phyloP scores from a whole-genome alignment of 495 filamentous ascomycete genomes.

The Cercophora scortea region DNA sequence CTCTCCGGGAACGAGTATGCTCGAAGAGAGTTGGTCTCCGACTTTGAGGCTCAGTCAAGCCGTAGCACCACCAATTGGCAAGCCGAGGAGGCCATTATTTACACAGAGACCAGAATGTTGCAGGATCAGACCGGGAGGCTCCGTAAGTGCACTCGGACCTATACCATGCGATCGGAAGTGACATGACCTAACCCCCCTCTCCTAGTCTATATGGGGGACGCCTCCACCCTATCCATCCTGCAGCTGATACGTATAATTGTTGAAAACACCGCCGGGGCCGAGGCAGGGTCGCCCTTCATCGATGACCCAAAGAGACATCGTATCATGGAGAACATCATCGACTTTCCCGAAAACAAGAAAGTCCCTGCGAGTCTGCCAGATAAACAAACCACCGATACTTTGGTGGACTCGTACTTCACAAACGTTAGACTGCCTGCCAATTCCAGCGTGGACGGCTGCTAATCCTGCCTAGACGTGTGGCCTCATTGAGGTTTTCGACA shows the following conservation, averaged over 20 bases:
- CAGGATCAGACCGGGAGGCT: slow-evolving; percentile 49
- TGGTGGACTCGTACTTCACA: slow-evolving; percentile 52
- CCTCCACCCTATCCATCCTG: slow-evolving; percentile 62
- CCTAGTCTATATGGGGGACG: slow-evolving; percentile 63
- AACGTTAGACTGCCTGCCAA: slow-evolving; percentile 36
- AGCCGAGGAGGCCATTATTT: slow-evolving; percentile 52
- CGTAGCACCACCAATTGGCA: slow-evolving; percentile 35
- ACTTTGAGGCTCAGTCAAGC: slow-evolving; percentile 47
- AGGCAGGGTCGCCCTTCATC: slow-evolving; percentile 52
- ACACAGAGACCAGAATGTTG: slow-evolving; percentile 51
- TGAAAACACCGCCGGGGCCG: slow-evolving; percentile 51
- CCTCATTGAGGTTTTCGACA: slow-evolving; percentile 48
- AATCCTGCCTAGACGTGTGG: slow-evolving; percentile 42
- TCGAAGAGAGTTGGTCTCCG: slow-evolving; percentile 17
- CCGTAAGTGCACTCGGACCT: slow-evolving; percentile 31
- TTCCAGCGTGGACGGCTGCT: slow-evolving; percentile 5
- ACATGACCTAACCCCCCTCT: neutral
- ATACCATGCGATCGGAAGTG: no score
- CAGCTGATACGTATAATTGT: slow-evolving; percentile 68
- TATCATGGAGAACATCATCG: slow-evolving; percentile 55
- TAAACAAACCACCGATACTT: slow-evolving; percentile 42
- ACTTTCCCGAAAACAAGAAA: slow-evolving; percentile 35
- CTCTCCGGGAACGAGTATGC: slow-evolving; percentile 10
- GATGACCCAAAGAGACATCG: slow-evolving; percentile 60
- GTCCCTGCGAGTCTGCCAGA: slow-evolving; percentile 47